Evolutionary conservation across 805 yeast genomes (phyloP), one percentile per base, ranked within the genome.

Genomic region (Candida alai): DNA sequence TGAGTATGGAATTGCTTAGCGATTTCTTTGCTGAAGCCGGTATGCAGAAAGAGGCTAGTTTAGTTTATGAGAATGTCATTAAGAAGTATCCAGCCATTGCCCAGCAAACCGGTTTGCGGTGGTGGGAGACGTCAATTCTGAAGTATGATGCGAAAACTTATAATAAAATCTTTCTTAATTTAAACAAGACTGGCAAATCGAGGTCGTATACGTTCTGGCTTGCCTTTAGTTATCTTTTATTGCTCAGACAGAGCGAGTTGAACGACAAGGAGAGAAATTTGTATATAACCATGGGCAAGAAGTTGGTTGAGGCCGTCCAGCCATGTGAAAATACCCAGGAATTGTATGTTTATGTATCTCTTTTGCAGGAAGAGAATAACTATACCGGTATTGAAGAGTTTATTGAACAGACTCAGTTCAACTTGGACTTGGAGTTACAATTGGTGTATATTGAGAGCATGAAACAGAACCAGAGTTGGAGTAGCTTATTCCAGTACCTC

Each of bases 291-390:
- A 58, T 87, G 21, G 89, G 87, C 0, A 48, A 68, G 38, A 76
- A 80, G 43, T 52, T 81, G 42, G 52, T 83, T 19, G 76, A 72
- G 19, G 56, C 57, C n/a, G 51, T 70, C 12, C 60, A 62, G 28
- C 85, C 90, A 1, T 62, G 68, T 28, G 44, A 61, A 25, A 62
- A 66, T 14, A 74, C 81, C 6, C 94, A 86, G 45, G 94, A 88
- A 40, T 58, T 72, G 2, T 85, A 62, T 43, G 74, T 86, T 2
- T 69, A 70, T 37, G 78, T 76, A 2, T 59, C 67, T 26, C 66
- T 84, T 2, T 55, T 79, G 40, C 43, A 60, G 28, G 52, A 46
- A 24, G 59, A 59, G 0, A 57, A 68, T 14, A 41, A 52, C 8
- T 54, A 53, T 0, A 66, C 65, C 28, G 53, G 68, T 3, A 41